Evolutionary conservation across 1,139 yeast species (phyloP), one percentile per base, ranked within the genome.

Genomic region (Blastobotrys indianensis): DNA sequence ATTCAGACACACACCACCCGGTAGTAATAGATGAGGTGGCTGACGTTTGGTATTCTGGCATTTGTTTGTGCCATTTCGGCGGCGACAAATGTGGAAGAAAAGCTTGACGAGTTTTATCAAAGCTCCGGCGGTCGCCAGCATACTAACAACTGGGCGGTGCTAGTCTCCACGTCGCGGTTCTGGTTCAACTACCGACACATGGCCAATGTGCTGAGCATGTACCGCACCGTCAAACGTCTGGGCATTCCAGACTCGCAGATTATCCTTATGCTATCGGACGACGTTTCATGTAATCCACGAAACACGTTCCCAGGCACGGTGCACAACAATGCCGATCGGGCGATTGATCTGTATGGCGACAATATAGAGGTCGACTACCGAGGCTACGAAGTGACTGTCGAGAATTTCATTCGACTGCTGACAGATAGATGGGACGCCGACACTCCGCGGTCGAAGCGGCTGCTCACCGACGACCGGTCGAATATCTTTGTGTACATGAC

Each of bases 231-330:
- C 31, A 92, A 90, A 66, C 73, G 98, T 56, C 69, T 92, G 51
- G 99, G 98, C 1, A 92, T 92, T 29, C 99, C 99, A 0, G 98
- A 92, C 65, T 88, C 97, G 1, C 98, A 94, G 63, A 94, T 92
- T 63, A 90, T 92, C 41, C 70, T 92, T 58, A 94, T 92, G 98
- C 71, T 92, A 47, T 84, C 96, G 33, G 99, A 92, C 65, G 99
- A 92, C 63, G 85, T 92, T 49, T 96, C 98, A 4, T 92, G 99
- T 64, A 94, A 92, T 62, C 90, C 98, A 4, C 73, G 99, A 54
- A 92, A 92, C 63, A 82, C 95, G 35, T 92, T 88, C 61, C 97
- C 97, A 0, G 99, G 97, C 1, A 83, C 95, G 1, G 96, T 94
- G 11, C 94, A 84, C 74, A 92, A 92, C 63, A 92, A 90, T 59